phyloP scores from a whole-genome alignment of 1,139 yeast genomes.

The Blastobotrys apis region DNA sequence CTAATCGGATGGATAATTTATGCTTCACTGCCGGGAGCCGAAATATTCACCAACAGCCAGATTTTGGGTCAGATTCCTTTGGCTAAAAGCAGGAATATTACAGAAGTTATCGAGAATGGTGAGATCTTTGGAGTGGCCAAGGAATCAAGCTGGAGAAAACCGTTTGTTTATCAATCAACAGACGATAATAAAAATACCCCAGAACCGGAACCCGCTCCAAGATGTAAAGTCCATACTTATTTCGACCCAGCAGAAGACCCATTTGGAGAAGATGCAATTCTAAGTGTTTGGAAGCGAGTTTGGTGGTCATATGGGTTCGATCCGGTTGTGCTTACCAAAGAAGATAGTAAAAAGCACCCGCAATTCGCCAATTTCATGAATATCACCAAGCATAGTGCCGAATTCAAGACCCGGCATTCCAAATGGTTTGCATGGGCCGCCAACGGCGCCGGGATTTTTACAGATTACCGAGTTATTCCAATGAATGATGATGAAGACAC shows the following conservation, averaged over 20 bases:
- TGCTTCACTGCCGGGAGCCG: too few species aligned
- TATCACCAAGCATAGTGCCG: constrained; percentile 5
- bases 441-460: constrained; percentile 29
- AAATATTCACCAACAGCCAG: too few species aligned
- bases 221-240: constrained; percentile 27
- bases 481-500: constrained; percentile 17
- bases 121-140: constrained; percentile 14
- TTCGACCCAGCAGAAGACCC: constrained; percentile 19
- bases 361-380: constrained; percentile 18
- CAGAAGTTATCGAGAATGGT: constrained; percentile 15
- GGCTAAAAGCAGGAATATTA: constrained; percentile 1
- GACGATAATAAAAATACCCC: neutral
- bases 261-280: constrained; percentile 20
- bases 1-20: neutral
- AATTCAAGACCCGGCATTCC: constrained; percentile 13
- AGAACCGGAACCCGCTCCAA: constrained; percentile 11
- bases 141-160: constrained; percentile 16
- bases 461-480: constrained; percentile 29
- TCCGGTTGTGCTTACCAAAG: constrained; percentile 28
- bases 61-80: too few species aligned
- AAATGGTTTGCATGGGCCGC: constrained; percentile 31
- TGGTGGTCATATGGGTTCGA: constrained; percentile 34
- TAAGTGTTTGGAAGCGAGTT: constrained; percentile 32
- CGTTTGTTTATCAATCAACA: constrained; percentile 11
- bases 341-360: constrained; percentile 24